A percentile compares a stretch with the other conserved stretches of the same genome.
Evolutionary conservation across 257 asterid genomes (phyloP).

Genomic region (Datura wrightii): DNA sequence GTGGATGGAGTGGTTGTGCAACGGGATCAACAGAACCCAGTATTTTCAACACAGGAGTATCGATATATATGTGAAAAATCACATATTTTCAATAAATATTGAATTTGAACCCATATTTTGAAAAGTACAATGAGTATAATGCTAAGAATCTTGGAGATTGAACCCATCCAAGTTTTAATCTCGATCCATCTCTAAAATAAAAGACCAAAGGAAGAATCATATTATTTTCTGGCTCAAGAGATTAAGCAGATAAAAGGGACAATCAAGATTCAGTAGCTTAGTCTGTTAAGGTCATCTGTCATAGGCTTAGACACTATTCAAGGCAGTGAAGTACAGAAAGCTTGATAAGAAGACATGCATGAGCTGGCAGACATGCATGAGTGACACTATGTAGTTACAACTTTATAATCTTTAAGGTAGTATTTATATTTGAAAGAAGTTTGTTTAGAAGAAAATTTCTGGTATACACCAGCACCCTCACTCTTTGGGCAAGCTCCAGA

Average conservation of each 20-base stretch:
- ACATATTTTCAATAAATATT: neutral
- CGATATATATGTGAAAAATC: neutral
- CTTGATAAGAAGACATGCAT: neutral
- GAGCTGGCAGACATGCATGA: neutral
- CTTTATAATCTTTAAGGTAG: neutral
- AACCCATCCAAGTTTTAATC: neutral
- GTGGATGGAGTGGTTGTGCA: neutral
- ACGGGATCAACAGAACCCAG: neutral
- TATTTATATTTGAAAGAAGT: neutral
- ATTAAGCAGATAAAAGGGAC: neutral
- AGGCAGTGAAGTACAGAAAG: neutral
- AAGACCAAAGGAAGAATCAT: neutral
- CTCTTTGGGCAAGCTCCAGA: constrained; percentile 5
- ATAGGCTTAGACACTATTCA: neutral
- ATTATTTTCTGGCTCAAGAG: neutral
- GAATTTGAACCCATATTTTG: neutral
- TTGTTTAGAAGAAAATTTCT: neutral
- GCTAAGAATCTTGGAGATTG: neutral
- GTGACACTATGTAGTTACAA: neutral
- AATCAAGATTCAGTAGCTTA: neutral
- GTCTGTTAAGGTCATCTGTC: neutral
- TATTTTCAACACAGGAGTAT: neutral
- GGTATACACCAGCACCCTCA: neutral
- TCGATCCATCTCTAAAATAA: neutral
- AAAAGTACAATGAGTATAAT: too few species aligned